A percentile compares a stretch with the other conserved stretches of the same genome.
phyloP scores from a whole-genome alignment of 768 basidiomycete genomes.

The Austroboletus festivus region DNA sequence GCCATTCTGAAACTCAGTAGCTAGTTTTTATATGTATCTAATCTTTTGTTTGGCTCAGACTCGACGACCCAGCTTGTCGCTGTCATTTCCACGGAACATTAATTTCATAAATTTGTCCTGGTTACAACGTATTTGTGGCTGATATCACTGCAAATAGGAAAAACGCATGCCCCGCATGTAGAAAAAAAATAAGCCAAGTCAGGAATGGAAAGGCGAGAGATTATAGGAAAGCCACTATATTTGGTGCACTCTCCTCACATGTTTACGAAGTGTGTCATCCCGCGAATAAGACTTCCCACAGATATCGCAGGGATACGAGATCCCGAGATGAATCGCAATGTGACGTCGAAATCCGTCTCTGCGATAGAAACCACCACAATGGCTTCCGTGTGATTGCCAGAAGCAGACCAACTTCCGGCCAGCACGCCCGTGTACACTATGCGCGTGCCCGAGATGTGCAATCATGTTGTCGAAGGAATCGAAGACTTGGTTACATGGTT shows the following conservation, averaged over 20 bases:
- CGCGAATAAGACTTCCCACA: neutral
- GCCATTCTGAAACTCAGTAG: no score
- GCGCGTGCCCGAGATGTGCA: neutral
- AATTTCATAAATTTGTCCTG: no score
- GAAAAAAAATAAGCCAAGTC: no score
- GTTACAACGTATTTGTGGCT: no score
- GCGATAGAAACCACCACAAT: neutral
- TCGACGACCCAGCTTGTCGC: no score
- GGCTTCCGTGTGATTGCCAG: neutral
- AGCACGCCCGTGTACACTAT: neutral
- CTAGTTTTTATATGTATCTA: no score
- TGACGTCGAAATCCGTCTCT: slow-evolving; percentile 4
- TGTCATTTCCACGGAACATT: no score
- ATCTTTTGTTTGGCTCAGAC: no score
- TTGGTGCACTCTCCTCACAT: neutral
- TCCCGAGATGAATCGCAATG: neutral
- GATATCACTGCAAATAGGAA: no score
- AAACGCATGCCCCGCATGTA: no score
- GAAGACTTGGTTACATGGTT: neutral
- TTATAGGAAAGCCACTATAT: no score
- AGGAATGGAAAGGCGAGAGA: no score
- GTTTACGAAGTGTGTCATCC: neutral
- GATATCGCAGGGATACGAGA: neutral
- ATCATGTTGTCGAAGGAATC: neutral
- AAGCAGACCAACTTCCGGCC: neutral